These are phyloP conservation scores for Alternaria dauci DNA, from an alignment of 2,329 filamentous ascomycete species.

Conservation along the genomic window DNA sequence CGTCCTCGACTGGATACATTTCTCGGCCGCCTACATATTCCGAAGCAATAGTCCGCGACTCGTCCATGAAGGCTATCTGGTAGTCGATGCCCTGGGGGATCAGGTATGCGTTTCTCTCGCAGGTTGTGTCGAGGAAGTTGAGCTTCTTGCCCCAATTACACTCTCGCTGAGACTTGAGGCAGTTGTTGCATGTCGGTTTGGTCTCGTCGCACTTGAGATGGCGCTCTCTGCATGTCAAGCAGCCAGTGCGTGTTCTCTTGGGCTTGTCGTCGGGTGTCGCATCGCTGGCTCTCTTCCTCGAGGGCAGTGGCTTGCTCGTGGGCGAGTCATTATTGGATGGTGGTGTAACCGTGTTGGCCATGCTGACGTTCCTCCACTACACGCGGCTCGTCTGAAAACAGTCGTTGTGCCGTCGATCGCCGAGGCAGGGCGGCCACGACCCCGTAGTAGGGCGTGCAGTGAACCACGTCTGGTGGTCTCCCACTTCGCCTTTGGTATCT, in stretches of 20 bases:
- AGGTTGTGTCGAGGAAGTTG: constrained; percentile 89
- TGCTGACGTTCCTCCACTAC: constrained; percentile 13
- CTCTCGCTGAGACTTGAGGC: constrained; percentile 82
- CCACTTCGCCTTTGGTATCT: constrained; percentile 8
- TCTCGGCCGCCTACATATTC: constrained; percentile 84
- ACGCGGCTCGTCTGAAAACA: not conserved
- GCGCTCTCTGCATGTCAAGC: constrained; percentile 86
- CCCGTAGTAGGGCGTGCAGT: constrained; percentile 17
- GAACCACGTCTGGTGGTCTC: not conserved
- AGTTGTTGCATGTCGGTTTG: constrained; percentile 74
- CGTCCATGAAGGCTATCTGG: constrained; percentile 82
- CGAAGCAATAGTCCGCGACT: constrained; percentile 87
- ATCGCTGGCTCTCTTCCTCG: constrained; percentile 34
- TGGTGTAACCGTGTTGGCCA: constrained; percentile 33
- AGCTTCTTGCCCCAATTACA: constrained; percentile 88
- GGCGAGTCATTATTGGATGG: constrained; percentile 34
- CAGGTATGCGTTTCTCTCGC: constrained; percentile 69
- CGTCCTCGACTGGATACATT: constrained; percentile 69
- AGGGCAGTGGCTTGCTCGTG: constrained; percentile 21
- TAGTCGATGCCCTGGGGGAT: constrained; percentile 62
- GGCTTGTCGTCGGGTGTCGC: constrained; percentile 64
- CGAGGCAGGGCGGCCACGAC: constrained; percentile 12
- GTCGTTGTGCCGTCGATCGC: constrained; percentile 10
- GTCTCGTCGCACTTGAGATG: constrained; percentile 92
- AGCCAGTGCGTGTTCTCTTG: constrained; percentile 89